Conservation (phyloP, 495 filamentous ascomycete species). For the Trichoderma gamsii region DNA sequence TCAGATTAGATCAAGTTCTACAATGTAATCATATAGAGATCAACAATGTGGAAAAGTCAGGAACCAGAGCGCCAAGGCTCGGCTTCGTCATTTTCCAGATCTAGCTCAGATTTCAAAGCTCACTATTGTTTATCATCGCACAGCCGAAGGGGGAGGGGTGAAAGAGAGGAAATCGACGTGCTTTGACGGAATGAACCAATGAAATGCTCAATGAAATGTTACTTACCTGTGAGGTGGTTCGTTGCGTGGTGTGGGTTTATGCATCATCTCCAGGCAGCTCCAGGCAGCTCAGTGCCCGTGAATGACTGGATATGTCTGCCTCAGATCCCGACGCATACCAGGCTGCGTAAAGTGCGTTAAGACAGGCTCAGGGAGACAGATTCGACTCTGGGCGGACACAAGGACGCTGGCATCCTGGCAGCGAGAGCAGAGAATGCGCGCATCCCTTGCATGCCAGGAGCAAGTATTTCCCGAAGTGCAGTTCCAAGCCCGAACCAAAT, state of each 20-base stretch:
- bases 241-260: conserved; percentile 10
- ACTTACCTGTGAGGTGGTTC: background rate
- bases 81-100: conserved; percentile 35
- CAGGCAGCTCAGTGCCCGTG: conserved; percentile 15
- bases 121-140: conserved; percentile 16
- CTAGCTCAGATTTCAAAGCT: conserved; percentile 14
- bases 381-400: background rate
- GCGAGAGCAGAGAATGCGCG: background rate
- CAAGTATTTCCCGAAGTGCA: background rate
- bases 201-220: background rate
- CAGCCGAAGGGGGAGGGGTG: background rate
- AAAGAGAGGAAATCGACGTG: background rate
- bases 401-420: background rate
- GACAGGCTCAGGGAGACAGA: conserved; percentile 14
- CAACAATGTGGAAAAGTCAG: conserved; percentile 18
- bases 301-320: conserved; percentile 22
- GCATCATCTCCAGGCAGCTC: conserved; percentile 13
- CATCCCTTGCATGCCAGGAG: conserved; percentile 10
- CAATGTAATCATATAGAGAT: conserved; percentile 9
- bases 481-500: background rate
- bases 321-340: background rate
- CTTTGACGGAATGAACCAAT: background rate
- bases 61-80: conserved; percentile 36
- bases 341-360: conserved; percentile 9
- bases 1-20: conserved; percentile 52